Evolutionary conservation across 768 basidiomycete genomes (phyloP).

Genomic region (Cubamyces lactineus): DNA sequence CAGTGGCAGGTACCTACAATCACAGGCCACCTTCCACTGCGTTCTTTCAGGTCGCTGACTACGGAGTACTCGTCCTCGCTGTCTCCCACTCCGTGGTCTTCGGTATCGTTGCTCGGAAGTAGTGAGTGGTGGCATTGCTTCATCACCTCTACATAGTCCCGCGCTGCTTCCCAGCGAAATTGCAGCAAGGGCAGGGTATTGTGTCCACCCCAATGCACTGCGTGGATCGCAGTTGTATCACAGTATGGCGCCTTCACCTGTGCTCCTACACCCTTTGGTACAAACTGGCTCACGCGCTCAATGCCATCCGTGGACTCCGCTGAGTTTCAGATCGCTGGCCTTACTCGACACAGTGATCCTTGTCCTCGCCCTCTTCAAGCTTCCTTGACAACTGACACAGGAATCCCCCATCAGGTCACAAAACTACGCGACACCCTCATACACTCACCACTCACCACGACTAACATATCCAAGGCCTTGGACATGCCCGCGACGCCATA

Average conservation of each 20-base stretch:
- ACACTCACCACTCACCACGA: constrained; percentile 19
- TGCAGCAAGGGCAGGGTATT: no score
- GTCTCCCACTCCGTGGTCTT: no score
- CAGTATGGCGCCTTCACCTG: constrained; percentile 34
- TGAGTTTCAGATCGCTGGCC: constrained; percentile 39
- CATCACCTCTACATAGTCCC: neutral
- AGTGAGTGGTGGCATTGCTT: no score
- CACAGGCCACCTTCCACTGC: no score
- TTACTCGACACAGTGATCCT: constrained; percentile 37
- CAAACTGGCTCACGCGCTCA: constrained; percentile 39
- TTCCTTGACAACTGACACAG: neutral
- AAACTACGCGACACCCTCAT: constrained; percentile 20
- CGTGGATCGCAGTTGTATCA: constrained; percentile 40
- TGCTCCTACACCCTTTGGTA: constrained; percentile 35
- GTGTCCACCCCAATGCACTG: no score
- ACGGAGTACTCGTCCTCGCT: no score
- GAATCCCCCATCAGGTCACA: constrained; percentile 1
- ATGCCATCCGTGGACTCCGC: constrained; percentile 40
- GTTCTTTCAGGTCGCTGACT: no score
- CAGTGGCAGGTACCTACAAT: constrained; percentile 2
- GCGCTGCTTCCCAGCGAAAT: neutral
- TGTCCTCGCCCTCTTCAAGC: constrained; percentile 32
- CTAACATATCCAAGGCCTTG: no score
- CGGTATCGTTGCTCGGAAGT: no score
- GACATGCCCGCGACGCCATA: no score